Conservation (phyloP, 2,329 filamentous ascomycete species). For the Pseudogymnoascus verrucosus region DNA sequence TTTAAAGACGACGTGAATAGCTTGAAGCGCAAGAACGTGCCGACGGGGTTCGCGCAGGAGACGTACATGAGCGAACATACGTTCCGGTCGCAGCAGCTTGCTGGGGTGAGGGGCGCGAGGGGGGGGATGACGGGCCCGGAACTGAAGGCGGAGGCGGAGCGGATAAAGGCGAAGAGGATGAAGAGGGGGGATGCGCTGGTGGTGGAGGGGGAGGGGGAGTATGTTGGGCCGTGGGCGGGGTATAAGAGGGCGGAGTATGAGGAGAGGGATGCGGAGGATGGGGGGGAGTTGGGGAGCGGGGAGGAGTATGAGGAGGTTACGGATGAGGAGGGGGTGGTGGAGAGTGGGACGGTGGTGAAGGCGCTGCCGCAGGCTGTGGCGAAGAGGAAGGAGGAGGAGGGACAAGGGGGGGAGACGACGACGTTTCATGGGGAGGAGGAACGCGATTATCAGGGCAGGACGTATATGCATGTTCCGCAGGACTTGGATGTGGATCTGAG, state of each 20-base stretch:
- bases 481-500: conserved; percentile 79
- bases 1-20: conserved; percentile 56
- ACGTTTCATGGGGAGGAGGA: conserved; percentile 77
- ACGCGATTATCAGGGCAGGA: conserved; percentile 89
- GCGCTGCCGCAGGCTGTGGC: conserved; percentile 48
- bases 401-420: conserved; percentile 66
- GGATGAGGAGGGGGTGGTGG: conserved; percentile 63
- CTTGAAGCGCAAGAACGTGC: conserved; percentile 70
- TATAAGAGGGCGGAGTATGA: conserved; percentile 69
- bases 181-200: conserved; percentile 76
- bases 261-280: conserved; percentile 66
- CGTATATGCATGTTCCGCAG: conserved; percentile 95
- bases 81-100: conserved; percentile 80
- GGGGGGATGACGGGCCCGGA: conserved; percentile 47
- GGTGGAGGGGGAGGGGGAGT: conserved; percentile 78
- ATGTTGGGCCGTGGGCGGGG: conserved; percentile 90
- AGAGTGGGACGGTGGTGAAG: conserved; percentile 53
- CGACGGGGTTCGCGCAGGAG: conserved; percentile 82
- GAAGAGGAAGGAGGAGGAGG: conserved; percentile 45
- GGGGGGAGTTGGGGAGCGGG: conserved; percentile 65
- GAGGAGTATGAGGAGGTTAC: conserved; percentile 73
- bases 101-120: conserved; percentile 31
- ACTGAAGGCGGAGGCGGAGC: conserved; percentile 63
- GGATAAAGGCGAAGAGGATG: conserved; percentile 67
- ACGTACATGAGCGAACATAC: conserved; percentile 83